Evolutionary conservation across 108 stramenopile genomes (phyloP), one percentile per base, ranked within the genome.

Genomic region (Cyclotella kingstonii): DNA sequence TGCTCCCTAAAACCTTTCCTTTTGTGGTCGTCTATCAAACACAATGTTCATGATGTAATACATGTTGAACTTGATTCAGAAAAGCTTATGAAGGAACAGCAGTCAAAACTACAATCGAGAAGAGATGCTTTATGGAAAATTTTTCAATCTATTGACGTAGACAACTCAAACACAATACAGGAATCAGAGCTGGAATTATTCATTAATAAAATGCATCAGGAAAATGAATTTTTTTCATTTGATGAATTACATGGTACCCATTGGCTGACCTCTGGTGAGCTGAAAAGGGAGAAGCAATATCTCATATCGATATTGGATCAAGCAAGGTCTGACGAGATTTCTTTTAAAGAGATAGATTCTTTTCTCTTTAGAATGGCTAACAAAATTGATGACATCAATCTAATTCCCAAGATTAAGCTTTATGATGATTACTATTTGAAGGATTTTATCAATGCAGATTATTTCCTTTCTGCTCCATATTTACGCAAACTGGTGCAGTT

Each of bases 401-500:
- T 63, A 0, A 42, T 28, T 58, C 56, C 66, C 4, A 51, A 49
- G 50, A 51, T 63, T 21, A 48, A 44, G 15, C 33, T 34, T 28
- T 46, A 44, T 12, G 70, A 47, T 25, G 44, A 57, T 6, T 27
- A 48, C 14, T 57, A 45, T 21, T 35, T 44, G 11, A 17, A 62
- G 39, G 29, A 36, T 19, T 44, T 48, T 48, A n/a, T 42, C 11
- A 26, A 68, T 19, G 41, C 54, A 15, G 54, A 63, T 10, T 14
- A 31, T 26, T 76, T 76, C 50, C 54, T 50, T 22, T 76, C 74
- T 15, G 38, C 17, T 6, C 17, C 12, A 18, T 39, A 34, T 27
- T 30, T 77, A 28, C 58, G 56, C 11, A 51, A 65, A 3, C 42
- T 71, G 14, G 54, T 77, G 12, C 68, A 77, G 42, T 77, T 54